These are phyloP conservation scores for Starmera amethionina DNA, from an alignment of 805 yeast species.

Conservation along the genomic window DNA sequence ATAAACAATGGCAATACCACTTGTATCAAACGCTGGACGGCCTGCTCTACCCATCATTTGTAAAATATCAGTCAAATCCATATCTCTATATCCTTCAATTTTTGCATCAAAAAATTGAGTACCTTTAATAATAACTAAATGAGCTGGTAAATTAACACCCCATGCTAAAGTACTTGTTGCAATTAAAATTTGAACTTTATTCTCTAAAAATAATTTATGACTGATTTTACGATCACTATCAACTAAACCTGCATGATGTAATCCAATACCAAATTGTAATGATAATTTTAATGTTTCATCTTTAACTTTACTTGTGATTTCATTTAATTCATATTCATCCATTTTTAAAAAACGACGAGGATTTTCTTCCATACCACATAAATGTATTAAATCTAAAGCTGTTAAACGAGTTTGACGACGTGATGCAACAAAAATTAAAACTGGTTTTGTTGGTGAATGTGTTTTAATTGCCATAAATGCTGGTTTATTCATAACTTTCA, in stretches of 20 bases:
- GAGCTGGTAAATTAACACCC: slow-evolving; percentile 99
- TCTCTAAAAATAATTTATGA: slow-evolving; percentile 74
- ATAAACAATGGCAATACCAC: slow-evolving; percentile 87
- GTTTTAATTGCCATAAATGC: slow-evolving; percentile 69
- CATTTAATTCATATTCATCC: slow-evolving; percentile 36
- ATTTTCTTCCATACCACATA: slow-evolving; percentile 61
- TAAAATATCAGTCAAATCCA: slow-evolving; percentile 92
- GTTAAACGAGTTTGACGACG: slow-evolving; percentile 90
- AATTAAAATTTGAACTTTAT: slow-evolving; percentile 79
- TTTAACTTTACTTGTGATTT: slow-evolving; percentile 58
- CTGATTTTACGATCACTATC: slow-evolving; percentile 83
- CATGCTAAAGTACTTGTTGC: slow-evolving; percentile 98
- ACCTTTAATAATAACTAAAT: slow-evolving; percentile 92
- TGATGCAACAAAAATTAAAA: slow-evolving; percentile 95
- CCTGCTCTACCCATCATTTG: slow-evolving; percentile 99
- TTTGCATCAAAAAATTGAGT: slow-evolving; percentile 93
- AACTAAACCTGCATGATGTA: slow-evolving; percentile 96
- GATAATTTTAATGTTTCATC: slow-evolving; percentile 76
- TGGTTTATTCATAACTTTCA: slow-evolving; percentile 66
- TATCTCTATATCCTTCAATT: slow-evolving; percentile 86
- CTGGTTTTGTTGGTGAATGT: slow-evolving; percentile 67
- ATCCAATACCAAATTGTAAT: slow-evolving; percentile 75
- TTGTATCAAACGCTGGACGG: slow-evolving; percentile 89
- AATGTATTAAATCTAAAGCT: slow-evolving; percentile 57
- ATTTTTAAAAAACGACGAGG: slow-evolving; percentile 48